phyloP scores from a whole-genome alignment of 768 basidiomycete species.

The Crucibulum laeve region DNA sequence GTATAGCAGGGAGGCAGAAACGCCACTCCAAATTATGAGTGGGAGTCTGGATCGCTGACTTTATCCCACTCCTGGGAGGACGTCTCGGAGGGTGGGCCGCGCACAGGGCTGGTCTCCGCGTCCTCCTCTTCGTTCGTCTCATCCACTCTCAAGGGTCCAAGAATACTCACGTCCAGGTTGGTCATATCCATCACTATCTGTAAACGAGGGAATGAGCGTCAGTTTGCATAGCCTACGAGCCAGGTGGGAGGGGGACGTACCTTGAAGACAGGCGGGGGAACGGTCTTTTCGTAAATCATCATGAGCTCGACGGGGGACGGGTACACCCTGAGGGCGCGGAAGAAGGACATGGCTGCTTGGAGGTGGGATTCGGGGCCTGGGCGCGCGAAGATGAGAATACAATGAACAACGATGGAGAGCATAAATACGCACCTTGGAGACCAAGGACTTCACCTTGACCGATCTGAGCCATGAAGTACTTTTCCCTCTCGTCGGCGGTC shows the following conservation, averaged over 20 bases:
- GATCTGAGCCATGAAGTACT: constrained; percentile 90
- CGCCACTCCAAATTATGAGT: constrained; percentile 32
- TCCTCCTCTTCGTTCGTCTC: constrained; percentile 43
- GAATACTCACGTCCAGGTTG: constrained; percentile 83
- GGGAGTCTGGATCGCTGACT: constrained; percentile 70
- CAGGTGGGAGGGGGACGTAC: constrained; percentile 27
- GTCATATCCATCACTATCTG: constrained; percentile 71
- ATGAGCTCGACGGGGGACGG: constrained; percentile 93
- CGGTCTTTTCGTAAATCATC: constrained; percentile 90
- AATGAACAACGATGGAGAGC: background rate
- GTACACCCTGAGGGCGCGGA: constrained; percentile 90
- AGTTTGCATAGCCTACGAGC: background rate
- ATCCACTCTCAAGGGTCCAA: constrained; percentile 28
- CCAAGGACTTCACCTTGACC: constrained; percentile 83
- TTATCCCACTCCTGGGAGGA: constrained; percentile 92
- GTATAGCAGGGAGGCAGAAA: too few species aligned
- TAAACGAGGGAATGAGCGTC: background rate
- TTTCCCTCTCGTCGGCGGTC: constrained; percentile 74
- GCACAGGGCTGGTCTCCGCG: constrained; percentile 52
- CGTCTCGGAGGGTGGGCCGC: constrained; percentile 78
- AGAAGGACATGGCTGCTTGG: constrained; percentile 85
- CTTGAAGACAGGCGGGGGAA: constrained; percentile 79
- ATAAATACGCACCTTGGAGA: constrained; percentile 54
- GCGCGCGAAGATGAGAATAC: constrained; percentile 4
- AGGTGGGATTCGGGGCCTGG: constrained; percentile 77